These are phyloP conservation scores for Dactylellina parvicollis DNA, from an alignment of 2,329 filamentous ascomycete species.

Conservation along the genomic window DNA sequence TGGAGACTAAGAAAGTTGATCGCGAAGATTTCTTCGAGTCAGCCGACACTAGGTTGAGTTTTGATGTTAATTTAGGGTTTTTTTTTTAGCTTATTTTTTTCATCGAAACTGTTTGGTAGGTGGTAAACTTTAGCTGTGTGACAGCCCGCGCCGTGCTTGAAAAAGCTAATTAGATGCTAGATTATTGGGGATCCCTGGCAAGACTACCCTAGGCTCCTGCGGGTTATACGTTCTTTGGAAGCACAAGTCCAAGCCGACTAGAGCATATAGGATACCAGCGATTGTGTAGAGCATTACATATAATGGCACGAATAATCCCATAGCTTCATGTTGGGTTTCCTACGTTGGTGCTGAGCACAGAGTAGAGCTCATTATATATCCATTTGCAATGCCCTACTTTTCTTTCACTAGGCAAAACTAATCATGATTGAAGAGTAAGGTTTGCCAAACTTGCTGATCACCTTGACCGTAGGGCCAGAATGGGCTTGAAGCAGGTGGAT, in stretches of 20 bases:
- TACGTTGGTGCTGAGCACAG: too few species aligned
- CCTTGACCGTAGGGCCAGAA: too few species aligned
- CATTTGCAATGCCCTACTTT: too few species aligned
- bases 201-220: not conserved
- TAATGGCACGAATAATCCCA: too few species aligned
- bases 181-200: slow-evolving; percentile 13
- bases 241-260: slow-evolving; percentile 10
- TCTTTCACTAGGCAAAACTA: too few species aligned
- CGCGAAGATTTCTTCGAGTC: slow-evolving; percentile 58
- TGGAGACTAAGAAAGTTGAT: slow-evolving; percentile 58
- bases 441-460: too few species aligned
- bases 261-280: not conserved
- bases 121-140: not conserved
- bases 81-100: not conserved
- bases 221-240: slow-evolving; percentile 11
- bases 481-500: too few species aligned
- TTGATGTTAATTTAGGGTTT: not conserved
- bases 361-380: too few species aligned
- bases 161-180: slow-evolving; percentile 14
- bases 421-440: too few species aligned
- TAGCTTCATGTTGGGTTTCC: too few species aligned
- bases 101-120: too few species aligned
- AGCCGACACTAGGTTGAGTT: not conserved
- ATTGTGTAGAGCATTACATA: slow-evolving; percentile 15
- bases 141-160: slow-evolving; percentile 7